Evolutionary conservation across 306 rosid genomes (phyloP), one percentile per base, ranked within the genome.

Genomic region (Vigna trinervia): DNA sequence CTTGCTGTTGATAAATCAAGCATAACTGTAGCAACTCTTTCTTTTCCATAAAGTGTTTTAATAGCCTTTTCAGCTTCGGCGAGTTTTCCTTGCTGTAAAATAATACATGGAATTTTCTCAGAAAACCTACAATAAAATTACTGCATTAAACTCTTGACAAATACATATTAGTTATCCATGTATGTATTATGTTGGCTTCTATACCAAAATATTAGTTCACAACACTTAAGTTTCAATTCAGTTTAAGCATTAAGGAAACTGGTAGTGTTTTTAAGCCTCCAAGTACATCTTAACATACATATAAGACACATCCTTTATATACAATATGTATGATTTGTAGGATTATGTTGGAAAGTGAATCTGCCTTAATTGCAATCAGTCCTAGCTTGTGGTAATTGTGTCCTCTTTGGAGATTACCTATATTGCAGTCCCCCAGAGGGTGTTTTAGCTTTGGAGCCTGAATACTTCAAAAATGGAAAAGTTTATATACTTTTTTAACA

Each of bases 21-120:
- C 84, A 95, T 87, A 72, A 92, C 90, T 75, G 80, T 90, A 12
- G 84, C 74, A 74, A 92, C 92, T 86, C 90, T 95, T 81, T 95
- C 98, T 75, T 89, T 90, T 50, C 98, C 98, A 32, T 80, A 90
- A 51, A 95, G 82, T 28, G 85, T 89, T 83, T 85, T 83, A 69
- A 90, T 78, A 71, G 89, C 84, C 72, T 93, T 90, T 87, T 95
- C 97, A 85, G 97, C 95, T 84, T 92, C 88, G 22, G 89, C 6
- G 41, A 85, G 45, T 85, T 85, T 92, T 41, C 98, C 98, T 95
- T 92, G 97, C 98, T 95, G 90, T 82, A 83, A 80, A 83, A 80
- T 22, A 48, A 64, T 47, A 58, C 56, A 72, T 17, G 38, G 53
- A 75, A 48, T 56, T 76, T 65, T 50, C 15, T 66, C 69, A 69